Evolutionary conservation across 306 rosid genomes (phyloP), one percentile per base, ranked within the genome.

Genomic region (Glycine tomentella): DNA sequence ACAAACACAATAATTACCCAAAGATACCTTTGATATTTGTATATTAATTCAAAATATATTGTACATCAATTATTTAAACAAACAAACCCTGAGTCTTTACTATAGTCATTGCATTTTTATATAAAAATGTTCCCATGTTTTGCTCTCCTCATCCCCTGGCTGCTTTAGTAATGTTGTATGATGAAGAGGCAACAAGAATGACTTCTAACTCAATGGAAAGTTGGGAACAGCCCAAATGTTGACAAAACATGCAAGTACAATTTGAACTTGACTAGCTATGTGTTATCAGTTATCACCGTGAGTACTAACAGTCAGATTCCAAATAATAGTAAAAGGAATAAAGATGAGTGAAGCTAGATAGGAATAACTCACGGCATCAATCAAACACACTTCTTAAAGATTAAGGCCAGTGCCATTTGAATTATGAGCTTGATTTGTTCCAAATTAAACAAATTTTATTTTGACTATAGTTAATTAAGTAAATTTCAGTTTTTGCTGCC

Each of bases 181-280:
- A 51, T 65, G 76, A 53, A 72, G 86, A 56, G 83, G 86, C 86
- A 83, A 73, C 83, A 66, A 79, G 87, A 84, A 84, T n/a, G n/a
- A n/a, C n/a, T n/a, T n/a, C n/a, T n/a, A 59, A 68, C 69, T 74
- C 65, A 58, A 84, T 67, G 67, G 68, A 42, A 68, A 68, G 73
- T 68, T 74, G 64, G 67, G 45, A 82, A 83, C 77, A 73, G 51
- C 83, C 42, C 64, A 63, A 78, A 73, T 79, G 78, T 79, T 58
- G 84, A 79, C 83, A 78, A 83, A 78, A 74, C 83, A 66, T 51
- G 61, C 52, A 74, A 74, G 80, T 84, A 79, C 84, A 61, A 38
- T 57, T 67, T 79, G 81, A 59, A 67, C 76, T 84, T 58, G 87
- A 83, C 86, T 33, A 61, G 31, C 31, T 25, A 25, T 66, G n/a